Evolutionary conservation across 176 grass and related monocot genomes (phyloP).

Genomic region (Avena insularis): DNA sequence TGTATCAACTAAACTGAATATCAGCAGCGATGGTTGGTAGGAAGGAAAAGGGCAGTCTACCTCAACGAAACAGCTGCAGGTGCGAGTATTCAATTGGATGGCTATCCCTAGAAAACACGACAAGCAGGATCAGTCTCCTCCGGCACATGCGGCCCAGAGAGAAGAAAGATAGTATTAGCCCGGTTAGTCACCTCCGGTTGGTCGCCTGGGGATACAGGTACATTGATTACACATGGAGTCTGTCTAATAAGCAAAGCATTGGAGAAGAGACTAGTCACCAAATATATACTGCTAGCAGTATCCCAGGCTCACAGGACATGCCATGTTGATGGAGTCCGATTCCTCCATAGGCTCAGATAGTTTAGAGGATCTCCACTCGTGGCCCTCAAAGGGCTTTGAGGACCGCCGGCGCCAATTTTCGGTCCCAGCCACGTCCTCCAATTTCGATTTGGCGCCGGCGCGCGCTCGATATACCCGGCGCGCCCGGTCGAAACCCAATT

Average conservation of each 20-base stretch:
- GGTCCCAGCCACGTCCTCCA: too few species aligned
- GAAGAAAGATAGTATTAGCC: neutral
- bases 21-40: slow-evolving; percentile 31
- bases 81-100: slow-evolving; percentile 50
- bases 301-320: neutral
- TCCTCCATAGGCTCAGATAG: too few species aligned
- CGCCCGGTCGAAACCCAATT: too few species aligned
- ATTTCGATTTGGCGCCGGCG: too few species aligned
- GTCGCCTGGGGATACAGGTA: neutral
- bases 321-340: too few species aligned
- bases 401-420: too few species aligned
- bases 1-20: neutral
- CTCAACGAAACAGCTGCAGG: slow-evolving; percentile 44
- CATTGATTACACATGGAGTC: slow-evolving; percentile 23
- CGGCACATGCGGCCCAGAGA: slow-evolving; percentile 45
- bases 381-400: too few species aligned
- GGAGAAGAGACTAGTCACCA: slow-evolving; percentile 14
- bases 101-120: slow-evolving; percentile 41
- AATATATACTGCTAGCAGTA: neutral
- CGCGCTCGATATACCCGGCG: too few species aligned
- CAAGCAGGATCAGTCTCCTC: slow-evolving; percentile 26
- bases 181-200: slow-evolving; percentile 1
- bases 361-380: too few species aligned
- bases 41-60: too few species aligned
- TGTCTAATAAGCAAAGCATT: neutral